These are phyloP conservation scores for Geranium incanum DNA, from an alignment of 441 rosid species.

Conservation along the genomic window DNA sequence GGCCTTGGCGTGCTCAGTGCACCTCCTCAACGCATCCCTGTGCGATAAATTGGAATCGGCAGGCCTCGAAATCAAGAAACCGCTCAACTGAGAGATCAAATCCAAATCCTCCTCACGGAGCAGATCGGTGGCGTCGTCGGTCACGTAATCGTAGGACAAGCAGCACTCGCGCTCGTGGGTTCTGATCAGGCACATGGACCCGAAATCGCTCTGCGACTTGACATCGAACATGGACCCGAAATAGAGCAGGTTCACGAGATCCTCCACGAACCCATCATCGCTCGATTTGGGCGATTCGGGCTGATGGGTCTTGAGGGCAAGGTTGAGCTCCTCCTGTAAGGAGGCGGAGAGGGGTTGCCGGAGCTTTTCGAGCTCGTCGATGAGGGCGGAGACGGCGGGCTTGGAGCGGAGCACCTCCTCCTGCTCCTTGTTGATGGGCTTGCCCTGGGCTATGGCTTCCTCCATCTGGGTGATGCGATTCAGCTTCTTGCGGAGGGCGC, in stretches of 20 bases:
- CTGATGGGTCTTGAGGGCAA: slow-evolving; percentile 31
- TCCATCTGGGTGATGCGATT: slow-evolving; percentile 84
- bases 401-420: slow-evolving; percentile 76
- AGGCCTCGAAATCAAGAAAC: slow-evolving; percentile 59
- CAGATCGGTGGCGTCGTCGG: slow-evolving; percentile 78
- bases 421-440: slow-evolving; percentile 69
- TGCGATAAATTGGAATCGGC: slow-evolving; percentile 63
- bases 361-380: slow-evolving; percentile 91
- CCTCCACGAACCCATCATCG: slow-evolving; percentile 31
- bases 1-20: slow-evolving; percentile 53
- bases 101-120: slow-evolving; percentile 73
- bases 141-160: slow-evolving; percentile 76
- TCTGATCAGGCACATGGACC: slow-evolving; percentile 68
- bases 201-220: slow-evolving; percentile 67
- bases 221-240: slow-evolving; percentile 77
- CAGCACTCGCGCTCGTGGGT: slow-evolving; percentile 84
- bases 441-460: slow-evolving; percentile 65
- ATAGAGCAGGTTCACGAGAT: slow-evolving; percentile 66
- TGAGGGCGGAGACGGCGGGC: slow-evolving; percentile 47
- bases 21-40: slow-evolving; percentile 60
- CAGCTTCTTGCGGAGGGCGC: slow-evolving; percentile 74
- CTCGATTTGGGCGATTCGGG: slow-evolving; percentile 12
- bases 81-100: slow-evolving; percentile 49
- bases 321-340: slow-evolving; percentile 57
- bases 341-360: slow-evolving; percentile 57